Base-by-base conservation (phyloP, 352 stramenopile species). In the Peronospora belbahrii region DNA sequence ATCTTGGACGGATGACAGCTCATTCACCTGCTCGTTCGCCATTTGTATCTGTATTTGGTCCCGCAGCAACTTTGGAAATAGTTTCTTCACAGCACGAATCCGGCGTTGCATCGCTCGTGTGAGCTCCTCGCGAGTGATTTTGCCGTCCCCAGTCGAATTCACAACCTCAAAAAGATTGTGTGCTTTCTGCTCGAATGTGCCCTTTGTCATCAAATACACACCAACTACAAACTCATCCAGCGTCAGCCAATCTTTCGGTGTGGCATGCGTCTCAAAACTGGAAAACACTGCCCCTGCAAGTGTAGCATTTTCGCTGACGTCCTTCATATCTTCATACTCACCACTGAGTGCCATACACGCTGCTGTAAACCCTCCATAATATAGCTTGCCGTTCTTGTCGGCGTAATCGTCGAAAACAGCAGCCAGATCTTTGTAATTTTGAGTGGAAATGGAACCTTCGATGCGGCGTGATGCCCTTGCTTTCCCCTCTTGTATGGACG, bases 191-290 rank as follows among this genome's bases (percentile, higher is more conserved):
- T 86, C 76, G 4, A 86, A 74, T 1, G 76, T 83, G 20, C 80
- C 80, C 48, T 86, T 83, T 9, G 79, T 85, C 67, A 88, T 86
- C 24, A 91, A 43, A 52, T 91, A 88, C 19, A 88, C 72, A 4
- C 80, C 80, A 33, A 88, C 70, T 11, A 83, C 73, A 39, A 91
- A 91, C 42, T 91, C 80, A 46, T 88, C 77, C 24, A 88, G 46
- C 19, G 69, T 69, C 9, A 91, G 60, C 72, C 70, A 88, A 40
- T 87, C 74, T 18, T 79, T 84, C n/a, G 60, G 60, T 5, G 56
- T 62, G 3, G 61, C 46, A 28, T 68, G 76, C 10, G 65, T 78
- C 28, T 81, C 70, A 45, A 88, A 83, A 36, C 71, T 83, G 18
- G 74, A 83, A 65, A 91, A 88, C 18, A 91, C 72, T 1, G 77